These are phyloP conservation scores for Microcera coccophila DNA, from an alignment of 2,329 filamentous ascomycete genomes.

Conservation along the genomic window DNA sequence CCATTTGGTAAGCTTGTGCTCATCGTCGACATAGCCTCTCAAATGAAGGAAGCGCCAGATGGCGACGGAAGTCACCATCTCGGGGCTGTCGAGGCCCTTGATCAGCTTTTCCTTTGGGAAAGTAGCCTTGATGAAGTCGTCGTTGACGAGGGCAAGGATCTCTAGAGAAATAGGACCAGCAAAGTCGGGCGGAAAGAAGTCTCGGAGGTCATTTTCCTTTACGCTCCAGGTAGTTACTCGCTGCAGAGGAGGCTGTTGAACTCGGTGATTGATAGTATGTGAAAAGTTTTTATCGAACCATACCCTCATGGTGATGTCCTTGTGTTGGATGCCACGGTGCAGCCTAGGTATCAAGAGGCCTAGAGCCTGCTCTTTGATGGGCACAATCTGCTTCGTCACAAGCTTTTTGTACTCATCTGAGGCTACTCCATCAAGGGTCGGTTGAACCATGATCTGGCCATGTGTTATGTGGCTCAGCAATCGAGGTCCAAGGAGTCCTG, in stretches of 20 bases:
- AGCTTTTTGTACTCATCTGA: conserved; percentile 78
- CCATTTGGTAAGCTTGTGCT: conserved; percentile 79
- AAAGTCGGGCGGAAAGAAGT: conserved; percentile 43
- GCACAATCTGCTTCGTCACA: conserved; percentile 68
- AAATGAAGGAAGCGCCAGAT: conserved; percentile 89
- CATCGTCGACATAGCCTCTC: conserved; percentile 74
- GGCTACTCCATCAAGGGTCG: conserved; percentile 80
- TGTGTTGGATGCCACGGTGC: conserved; percentile 78
- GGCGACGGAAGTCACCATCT: conserved; percentile 67
- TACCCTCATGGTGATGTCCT: conserved; percentile 69
- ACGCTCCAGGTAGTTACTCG: conserved; percentile 67
- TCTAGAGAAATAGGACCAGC: conserved; percentile 49
- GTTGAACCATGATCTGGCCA: conserved; percentile 69
- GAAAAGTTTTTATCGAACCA: conserved; percentile 77
- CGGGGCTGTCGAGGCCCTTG: conserved; percentile 59
- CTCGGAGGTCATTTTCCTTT: conserved; percentile 52
- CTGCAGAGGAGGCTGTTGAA: conserved; percentile 44
- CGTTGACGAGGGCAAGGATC: conserved; percentile 64
- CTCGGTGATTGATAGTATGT: conserved; percentile 62
- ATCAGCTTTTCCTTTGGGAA: conserved; percentile 56
- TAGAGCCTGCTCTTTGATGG: conserved; percentile 71
- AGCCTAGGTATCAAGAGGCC: conserved; percentile 75
- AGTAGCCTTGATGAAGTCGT: conserved; percentile 66
- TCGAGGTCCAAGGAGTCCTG: conserved; percentile 73
- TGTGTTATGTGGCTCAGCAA: conserved; percentile 80